A percentile compares a stretch with the other conserved stretches of the same genome.
Evolutionary conservation across 352 stramenopile species (phyloP).

Genomic region (Blastocystis hominis): DNA sequence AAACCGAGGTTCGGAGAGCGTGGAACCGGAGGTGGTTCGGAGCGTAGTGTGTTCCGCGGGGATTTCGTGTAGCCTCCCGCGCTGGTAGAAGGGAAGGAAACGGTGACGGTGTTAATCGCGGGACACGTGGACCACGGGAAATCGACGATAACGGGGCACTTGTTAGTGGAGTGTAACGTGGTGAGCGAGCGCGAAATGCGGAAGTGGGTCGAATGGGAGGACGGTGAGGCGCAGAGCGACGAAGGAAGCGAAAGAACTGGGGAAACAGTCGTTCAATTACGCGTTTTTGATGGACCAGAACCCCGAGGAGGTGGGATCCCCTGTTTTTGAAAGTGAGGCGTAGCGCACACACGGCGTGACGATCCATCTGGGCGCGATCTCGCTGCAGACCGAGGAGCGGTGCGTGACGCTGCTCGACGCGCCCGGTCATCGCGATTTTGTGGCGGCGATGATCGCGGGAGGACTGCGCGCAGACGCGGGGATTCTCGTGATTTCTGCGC

Average conservation of each 20-base stretch:
- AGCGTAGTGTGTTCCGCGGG: not conserved
- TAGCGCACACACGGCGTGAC: conserved; percentile 87
- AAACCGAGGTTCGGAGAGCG: not conserved
- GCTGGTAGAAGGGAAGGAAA: not conserved
- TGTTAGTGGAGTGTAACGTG: conserved; percentile 69
- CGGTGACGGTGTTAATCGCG: conserved; percentile 84
- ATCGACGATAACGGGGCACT: conserved; percentile 87
- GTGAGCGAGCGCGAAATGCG: conserved; percentile 75
- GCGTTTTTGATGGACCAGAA: conserved; percentile 84
- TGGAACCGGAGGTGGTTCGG: not conserved
- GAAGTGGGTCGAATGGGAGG: conserved; percentile 73
- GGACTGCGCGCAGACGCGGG: conserved; percentile 78
- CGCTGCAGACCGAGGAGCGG: conserved; percentile 66
- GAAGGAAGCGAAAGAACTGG: conserved; percentile 72
- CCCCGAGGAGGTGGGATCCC: conserved; percentile 64
- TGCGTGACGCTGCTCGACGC: conserved; percentile 81
- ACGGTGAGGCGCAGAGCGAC: not conserved
- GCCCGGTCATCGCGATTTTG: conserved; percentile 88
- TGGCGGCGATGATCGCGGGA: conserved; percentile 92
- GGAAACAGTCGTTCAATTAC: conserved; percentile 86
- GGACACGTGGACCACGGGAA: conserved; percentile 93
- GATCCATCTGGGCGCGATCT: conserved; percentile 87
- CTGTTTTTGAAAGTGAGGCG: conserved; percentile 54
- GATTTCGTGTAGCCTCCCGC: not conserved
- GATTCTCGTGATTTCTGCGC: conserved; percentile 84